phyloP scores from a whole-genome alignment of 352 stramenopile genomes.

The Phytophthora fragariae region DNA sequence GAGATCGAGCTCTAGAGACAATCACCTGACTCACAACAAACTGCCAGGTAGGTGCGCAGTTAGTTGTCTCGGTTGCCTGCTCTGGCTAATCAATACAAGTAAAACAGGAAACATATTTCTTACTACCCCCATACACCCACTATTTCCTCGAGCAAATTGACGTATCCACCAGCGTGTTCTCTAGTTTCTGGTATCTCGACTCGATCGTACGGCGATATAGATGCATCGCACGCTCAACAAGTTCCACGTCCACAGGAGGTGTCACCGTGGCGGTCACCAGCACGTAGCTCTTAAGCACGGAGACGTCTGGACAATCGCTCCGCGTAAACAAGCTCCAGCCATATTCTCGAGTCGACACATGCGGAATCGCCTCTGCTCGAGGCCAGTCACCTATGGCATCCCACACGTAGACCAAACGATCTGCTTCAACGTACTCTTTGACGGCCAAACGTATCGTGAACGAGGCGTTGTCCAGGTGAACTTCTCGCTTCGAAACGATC shows the following conservation, averaged over 20 bases:
- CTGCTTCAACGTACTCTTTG: constrained; percentile 26
- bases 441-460: constrained; percentile 29
- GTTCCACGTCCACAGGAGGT: background rate
- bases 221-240: constrained; percentile 28
- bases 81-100: too few relatives aligned
- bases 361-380: background rate
- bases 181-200: constrained; percentile 29
- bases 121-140: background rate
- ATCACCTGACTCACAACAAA: too few relatives aligned
- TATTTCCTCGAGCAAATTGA: constrained; percentile 14
- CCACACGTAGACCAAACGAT: constrained; percentile 33
- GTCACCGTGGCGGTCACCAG: constrained; percentile 15
- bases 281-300: constrained; percentile 21
- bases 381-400: constrained; percentile 27
- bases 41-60: too few relatives aligned
- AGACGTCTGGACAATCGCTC: constrained; percentile 5
- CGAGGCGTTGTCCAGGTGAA: constrained; percentile 8
- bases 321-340: constrained; percentile 17
- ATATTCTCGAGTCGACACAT: constrained; percentile 26
- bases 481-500: constrained; percentile 30
- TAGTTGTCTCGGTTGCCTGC: too few relatives aligned
- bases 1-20: too few relatives aligned
- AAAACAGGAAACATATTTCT: background rate
- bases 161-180: constrained; percentile 31
- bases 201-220: constrained; percentile 35